Evolutionary conservation across 106 monocot species (phyloP).

Genomic region (Platanthera zijinensis): DNA sequence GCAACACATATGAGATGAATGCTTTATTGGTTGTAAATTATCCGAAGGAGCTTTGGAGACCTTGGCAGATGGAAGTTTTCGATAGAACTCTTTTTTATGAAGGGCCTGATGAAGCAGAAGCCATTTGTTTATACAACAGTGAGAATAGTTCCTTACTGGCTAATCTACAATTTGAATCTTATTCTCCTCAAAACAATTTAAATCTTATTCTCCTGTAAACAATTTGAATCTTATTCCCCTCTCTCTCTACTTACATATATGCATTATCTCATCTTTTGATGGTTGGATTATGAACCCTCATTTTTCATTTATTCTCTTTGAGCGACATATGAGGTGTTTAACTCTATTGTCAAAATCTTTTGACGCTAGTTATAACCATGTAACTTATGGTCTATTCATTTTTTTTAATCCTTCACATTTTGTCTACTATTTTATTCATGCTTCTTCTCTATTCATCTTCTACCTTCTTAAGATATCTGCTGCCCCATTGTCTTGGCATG

Average conservation of each 20-base stretch:
- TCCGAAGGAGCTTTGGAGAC: slow-evolving; percentile 21
- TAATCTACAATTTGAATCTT: neutral
- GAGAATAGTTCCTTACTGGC: slow-evolving; percentile 11
- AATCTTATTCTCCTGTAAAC: neutral
- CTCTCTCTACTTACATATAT: neutral
- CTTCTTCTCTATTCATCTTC: neutral
- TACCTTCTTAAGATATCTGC: neutral
- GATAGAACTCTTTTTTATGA: slow-evolving; percentile 71
- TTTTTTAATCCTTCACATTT: neutral
- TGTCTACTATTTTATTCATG: neutral
- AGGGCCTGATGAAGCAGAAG: slow-evolving; percentile 66
- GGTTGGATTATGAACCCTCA: neutral
- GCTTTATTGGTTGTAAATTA: slow-evolving; percentile 17
- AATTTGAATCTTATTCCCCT: neutral
- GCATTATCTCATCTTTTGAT: neutral
- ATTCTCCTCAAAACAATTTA: neutral
- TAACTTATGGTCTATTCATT: neutral
- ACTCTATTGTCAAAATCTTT: neutral
- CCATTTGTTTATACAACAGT: slow-evolving; percentile 68
- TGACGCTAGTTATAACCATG: neutral
- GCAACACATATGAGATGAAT: slow-evolving; percentile 9
- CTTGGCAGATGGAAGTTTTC: slow-evolving; percentile 81
- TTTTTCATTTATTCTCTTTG: neutral
- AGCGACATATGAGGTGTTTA: neutral
- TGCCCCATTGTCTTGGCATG: neutral